A percentile compares a stretch with the other conserved stretches of the same genome.
Conservation (phyloP, 495 filamentous ascomycete genomes). For the Hyaloscypha variabilis region DNA sequence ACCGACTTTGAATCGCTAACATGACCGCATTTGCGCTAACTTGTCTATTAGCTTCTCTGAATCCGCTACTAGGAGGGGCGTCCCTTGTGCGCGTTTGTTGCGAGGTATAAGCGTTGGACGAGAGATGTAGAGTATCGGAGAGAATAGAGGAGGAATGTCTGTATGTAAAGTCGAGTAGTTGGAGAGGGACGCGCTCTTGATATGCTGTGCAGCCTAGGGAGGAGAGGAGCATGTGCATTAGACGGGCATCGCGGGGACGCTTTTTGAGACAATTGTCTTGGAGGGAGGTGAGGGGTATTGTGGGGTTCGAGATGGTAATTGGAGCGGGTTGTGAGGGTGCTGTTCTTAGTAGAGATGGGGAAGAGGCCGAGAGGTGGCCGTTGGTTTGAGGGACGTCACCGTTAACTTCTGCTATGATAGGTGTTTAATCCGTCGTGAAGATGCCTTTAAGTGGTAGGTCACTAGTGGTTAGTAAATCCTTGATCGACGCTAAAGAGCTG, state of each 20-base stretch:
- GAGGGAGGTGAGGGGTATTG: slow-evolving; percentile 49
- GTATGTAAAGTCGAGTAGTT: slow-evolving; percentile 95
- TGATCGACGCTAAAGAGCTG: no score
- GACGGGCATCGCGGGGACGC: slow-evolving; percentile 86
- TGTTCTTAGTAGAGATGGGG: no score
- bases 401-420: no score
- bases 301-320: slow-evolving; percentile 19
- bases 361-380: no score
- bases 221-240: slow-evolving; percentile 88
- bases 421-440: no score
- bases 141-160: slow-evolving; percentile 66
- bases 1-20: slow-evolving; percentile 50
- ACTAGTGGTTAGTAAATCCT: no score
- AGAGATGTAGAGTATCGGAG: slow-evolving; percentile 64
- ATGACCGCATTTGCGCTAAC: slow-evolving; percentile 49
- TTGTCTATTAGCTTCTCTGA: slow-evolving; percentile 46
- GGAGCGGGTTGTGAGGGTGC: neutral
- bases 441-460: no score
- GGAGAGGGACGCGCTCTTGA: slow-evolving; percentile 94
- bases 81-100: slow-evolving; percentile 53
- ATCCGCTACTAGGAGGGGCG: slow-evolving; percentile 43
- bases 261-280: slow-evolving; percentile 65
- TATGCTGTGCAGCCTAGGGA: slow-evolving; percentile 86
- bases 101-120: slow-evolving; percentile 62
- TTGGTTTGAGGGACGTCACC: no score